Conservation (phyloP, 2,329 filamentous ascomycete genomes). For the Incumbomyces lentus region DNA sequence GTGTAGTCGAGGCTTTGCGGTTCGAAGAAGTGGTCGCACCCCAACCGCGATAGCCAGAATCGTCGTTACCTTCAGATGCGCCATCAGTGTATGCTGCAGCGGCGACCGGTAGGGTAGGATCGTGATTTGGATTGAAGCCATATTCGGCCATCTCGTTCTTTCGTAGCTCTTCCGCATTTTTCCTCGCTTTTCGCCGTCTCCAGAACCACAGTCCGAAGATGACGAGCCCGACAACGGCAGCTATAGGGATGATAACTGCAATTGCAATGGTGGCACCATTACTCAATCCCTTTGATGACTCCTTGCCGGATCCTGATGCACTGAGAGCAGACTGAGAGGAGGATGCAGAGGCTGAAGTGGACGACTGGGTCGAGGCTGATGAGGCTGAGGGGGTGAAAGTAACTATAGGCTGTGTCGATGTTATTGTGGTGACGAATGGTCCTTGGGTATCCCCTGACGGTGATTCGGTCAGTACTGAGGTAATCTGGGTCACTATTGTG, state of each 20-base stretch:
- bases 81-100: constrained; percentile 42
- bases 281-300: constrained; percentile 28
- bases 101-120: constrained; percentile 62
- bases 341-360: constrained; percentile 21
- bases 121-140: constrained; percentile 93
- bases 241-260: constrained; percentile 88
- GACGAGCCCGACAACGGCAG: constrained; percentile 64
- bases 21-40: constrained; percentile 68
- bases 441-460: constrained; percentile 10
- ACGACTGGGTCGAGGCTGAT: constrained; percentile 8
- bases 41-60: constrained; percentile 89
- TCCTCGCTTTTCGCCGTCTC: constrained; percentile 77
- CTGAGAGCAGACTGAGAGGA: constrained; percentile 18
- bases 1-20: constrained; percentile 78
- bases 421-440: constrained; percentile 20
- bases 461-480: constrained; percentile 16
- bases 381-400: constrained; percentile 20
- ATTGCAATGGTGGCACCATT: constrained; percentile 67
- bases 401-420: constrained; percentile 22
- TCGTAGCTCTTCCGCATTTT: constrained; percentile 74
- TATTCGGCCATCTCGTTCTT: constrained; percentile 97
- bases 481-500: constrained; percentile 16
- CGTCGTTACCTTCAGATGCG: constrained; percentile 67
- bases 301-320: constrained; percentile 11
- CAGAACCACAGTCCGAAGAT: constrained; percentile 46